Evolutionary conservation across 495 filamentous ascomycete species (phyloP).

Genomic region (Trichoderma orchidacearum): DNA sequence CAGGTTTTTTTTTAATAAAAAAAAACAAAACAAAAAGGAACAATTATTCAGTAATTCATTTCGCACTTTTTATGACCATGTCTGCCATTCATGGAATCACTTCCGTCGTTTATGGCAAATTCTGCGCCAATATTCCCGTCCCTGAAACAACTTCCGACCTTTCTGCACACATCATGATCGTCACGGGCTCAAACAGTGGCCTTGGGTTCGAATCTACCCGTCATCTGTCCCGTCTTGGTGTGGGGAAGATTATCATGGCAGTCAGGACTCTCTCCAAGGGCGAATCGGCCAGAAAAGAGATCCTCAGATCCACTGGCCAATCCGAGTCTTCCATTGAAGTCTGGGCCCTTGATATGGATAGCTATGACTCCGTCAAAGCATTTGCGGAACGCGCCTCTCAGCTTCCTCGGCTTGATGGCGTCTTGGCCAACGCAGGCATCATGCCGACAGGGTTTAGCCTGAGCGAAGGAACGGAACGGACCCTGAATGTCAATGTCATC

Average conservation of each 20-base stretch:
- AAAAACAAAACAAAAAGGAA: too few species aligned
- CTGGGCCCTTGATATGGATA: slow-evolving; percentile 42
- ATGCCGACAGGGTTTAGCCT: background rate
- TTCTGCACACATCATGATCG: slow-evolving; percentile 12
- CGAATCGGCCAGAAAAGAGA: slow-evolving; percentile 19
- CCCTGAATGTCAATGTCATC: slow-evolving; percentile 37
- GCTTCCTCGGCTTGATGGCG: slow-evolving; percentile 22
- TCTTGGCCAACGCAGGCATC: slow-evolving; percentile 30
- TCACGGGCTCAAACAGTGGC: slow-evolving; percentile 37
- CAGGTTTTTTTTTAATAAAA: too few species aligned
- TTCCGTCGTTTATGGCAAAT: background rate
- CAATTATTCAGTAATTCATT: background rate
- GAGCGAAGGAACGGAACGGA: slow-evolving; percentile 5
- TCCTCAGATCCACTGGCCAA: slow-evolving; percentile 8
- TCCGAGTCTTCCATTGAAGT: slow-evolving; percentile 25
- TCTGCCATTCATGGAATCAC: background rate
- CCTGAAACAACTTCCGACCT: slow-evolving; percentile 1
- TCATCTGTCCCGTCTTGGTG: slow-evolving; percentile 25
- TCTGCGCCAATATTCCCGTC: slow-evolving; percentile 2
- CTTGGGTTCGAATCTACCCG: slow-evolving; percentile 32
- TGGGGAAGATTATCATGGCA: slow-evolving; percentile 29
- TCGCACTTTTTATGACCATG: background rate
- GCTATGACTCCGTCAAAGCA: slow-evolving; percentile 17
- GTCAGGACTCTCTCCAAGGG: slow-evolving; percentile 28
- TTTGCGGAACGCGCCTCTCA: slow-evolving; percentile 20